A percentile compares a stretch with the other conserved stretches of the same genome.
Conservation (phyloP, 306 rosid genomes). For the Citrullus mucosospermus region DNA sequence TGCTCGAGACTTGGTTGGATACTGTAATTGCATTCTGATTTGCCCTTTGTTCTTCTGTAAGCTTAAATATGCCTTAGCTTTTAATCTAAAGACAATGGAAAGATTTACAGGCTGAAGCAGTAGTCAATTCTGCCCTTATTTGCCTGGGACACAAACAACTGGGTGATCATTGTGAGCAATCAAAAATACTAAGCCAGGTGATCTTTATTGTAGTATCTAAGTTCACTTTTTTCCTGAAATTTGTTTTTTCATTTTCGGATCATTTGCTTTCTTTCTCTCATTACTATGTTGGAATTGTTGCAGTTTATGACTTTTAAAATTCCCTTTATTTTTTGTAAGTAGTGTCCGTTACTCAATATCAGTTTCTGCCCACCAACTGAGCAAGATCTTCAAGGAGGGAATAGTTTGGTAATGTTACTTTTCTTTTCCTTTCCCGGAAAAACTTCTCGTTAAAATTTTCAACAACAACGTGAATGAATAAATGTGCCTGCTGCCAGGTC, state of each 20-base stretch:
- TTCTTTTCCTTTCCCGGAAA: background rate
- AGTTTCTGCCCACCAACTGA: slow-evolving; percentile 89
- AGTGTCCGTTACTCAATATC: slow-evolving; percentile 84
- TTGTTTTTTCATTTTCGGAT: background rate
- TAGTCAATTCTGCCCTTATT: slow-evolving; percentile 56
- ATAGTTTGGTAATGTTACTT: slow-evolving; percentile 56
- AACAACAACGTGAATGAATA: background rate
- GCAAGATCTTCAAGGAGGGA: slow-evolving; percentile 33
- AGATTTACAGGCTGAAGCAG: slow-evolving; percentile 52
- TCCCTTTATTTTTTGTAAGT: slow-evolving; percentile 6
- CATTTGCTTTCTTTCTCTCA: background rate
- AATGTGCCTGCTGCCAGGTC: slow-evolving; percentile 30
- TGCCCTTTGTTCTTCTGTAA: background rate
- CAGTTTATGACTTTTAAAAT: background rate
- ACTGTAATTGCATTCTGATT: background rate
- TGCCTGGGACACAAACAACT: slow-evolving; percentile 39
- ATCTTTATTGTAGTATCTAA: background rate
- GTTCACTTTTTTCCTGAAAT: background rate
- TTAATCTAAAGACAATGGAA: background rate
- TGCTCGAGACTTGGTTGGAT: background rate
- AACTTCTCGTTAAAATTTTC: background rate
- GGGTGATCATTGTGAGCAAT: slow-evolving; percentile 20
- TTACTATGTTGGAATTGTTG: background rate
- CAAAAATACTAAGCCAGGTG: slow-evolving; percentile 51
- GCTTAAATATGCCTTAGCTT: background rate